phyloP scores from a whole-genome alignment of 2,329 filamentous ascomycete genomes.

The Chrysosporium keratinophilum region DNA sequence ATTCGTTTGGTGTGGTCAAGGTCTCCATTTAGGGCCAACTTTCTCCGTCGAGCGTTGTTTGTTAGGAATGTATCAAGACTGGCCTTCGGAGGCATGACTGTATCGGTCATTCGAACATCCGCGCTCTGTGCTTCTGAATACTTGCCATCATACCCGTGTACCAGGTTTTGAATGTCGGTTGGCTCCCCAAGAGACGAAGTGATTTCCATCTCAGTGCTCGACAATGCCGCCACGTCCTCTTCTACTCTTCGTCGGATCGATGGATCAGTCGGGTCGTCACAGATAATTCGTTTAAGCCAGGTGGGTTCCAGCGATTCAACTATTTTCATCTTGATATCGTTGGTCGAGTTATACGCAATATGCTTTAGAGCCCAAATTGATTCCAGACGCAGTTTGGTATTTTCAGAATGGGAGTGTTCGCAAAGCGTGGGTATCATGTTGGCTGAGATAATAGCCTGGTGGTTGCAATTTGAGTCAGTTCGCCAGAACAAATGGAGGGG shows the following conservation, averaged over 20 bases:
- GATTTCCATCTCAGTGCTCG: slow-evolving; percentile 12
- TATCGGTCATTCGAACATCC: slow-evolving; percentile 28
- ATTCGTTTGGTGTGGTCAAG: slow-evolving; percentile 57
- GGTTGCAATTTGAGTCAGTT: slow-evolving; percentile 15
- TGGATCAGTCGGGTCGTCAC: slow-evolving; percentile 40
- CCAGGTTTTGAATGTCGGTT: slow-evolving; percentile 49
- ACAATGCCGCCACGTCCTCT: slow-evolving; percentile 24
- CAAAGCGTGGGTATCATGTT: slow-evolving; percentile 70
- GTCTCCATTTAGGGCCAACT: slow-evolving; percentile 50
- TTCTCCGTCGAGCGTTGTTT: slow-evolving; percentile 32
- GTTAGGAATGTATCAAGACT: slow-evolving; percentile 30
- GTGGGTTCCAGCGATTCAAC: slow-evolving; percentile 65
- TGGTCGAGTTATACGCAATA: slow-evolving; percentile 61
- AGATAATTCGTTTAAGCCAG: slow-evolving; percentile 73
- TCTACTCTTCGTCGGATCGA: slow-evolving; percentile 24
- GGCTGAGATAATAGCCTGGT: slow-evolving; percentile 59
- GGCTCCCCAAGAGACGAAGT: slow-evolving; percentile 37
- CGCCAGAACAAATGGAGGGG: neutral
- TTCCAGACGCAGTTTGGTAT: slow-evolving; percentile 69
- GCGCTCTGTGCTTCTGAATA: slow-evolving; percentile 18
- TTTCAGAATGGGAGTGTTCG: slow-evolving; percentile 69
- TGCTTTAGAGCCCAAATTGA: slow-evolving; percentile 93
- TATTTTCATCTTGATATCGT: slow-evolving; percentile 64
- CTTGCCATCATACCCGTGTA: slow-evolving; percentile 21
- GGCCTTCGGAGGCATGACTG: slow-evolving; percentile 34